Base-by-base conservation (phyloP, 345 rosid genomes). In the Hibiscus trionum region DNA sequence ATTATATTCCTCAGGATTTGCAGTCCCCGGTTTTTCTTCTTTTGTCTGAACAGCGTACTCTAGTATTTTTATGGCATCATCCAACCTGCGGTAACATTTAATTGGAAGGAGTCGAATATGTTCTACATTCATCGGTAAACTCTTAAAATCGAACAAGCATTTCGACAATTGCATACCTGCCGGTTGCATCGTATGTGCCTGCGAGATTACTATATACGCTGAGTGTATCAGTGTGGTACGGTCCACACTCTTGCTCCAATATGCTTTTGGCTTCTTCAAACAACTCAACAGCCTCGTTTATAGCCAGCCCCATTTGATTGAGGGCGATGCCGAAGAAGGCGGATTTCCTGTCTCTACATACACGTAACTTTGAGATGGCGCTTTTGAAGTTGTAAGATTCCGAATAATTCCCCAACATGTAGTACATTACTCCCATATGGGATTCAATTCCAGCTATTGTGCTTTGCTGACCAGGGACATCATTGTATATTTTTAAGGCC, bases 121-220 rank as follows among this genome's bases (percentile, higher is more conserved):
- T 15, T 61, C 6, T 33, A 33, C 12, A 62, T 35, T 62, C 67
- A n/a, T 35, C 6, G 8, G 15, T 31, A 33, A 7, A 62, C 35
- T 24, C 17, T 35, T 33, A 4, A 59, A 88, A 27, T n/a, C 3
- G n/a, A 62, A 61, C 3, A 29, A 15, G 52, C 31, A 5, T 19
- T 35, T 35, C 39, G 33, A 31, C 39, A 0, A 5, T 10, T 76
- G 71, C 57, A 63, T 77, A 93, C 98, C 98, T 88, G 77, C 97
- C 97, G 77, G 82, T 69, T 56, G 98, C 98, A 80, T 93, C 97
- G 76, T 93, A 93, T 9, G 94, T 88, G 76, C 97, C 98, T 4
- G 98, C 94, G 15, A 93, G 97, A 76, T 93, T 91, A 82, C 92
- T 93, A 66, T 88, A 91, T 12, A 93, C 88, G 29, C 91, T 96